These are phyloP conservation scores for Rhizoclosmatium sp. DNA, from an alignment of 192 early-diverging fungal species.

Conservation along the genomic window DNA sequence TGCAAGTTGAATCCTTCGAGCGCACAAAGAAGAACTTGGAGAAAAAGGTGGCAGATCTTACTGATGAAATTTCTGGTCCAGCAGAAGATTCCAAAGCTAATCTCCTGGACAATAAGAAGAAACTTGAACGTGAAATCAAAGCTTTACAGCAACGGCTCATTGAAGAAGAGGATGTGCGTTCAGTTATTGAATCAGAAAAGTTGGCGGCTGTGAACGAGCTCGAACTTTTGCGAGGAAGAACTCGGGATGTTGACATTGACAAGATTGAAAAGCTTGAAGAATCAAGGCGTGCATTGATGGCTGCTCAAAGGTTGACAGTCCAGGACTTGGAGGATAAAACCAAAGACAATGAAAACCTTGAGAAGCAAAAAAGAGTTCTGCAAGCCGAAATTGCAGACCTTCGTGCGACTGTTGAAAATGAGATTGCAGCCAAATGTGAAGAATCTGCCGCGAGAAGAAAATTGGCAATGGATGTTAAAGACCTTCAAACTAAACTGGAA, in stretches of 20 bases:
- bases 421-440: constrained; percentile 70
- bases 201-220: constrained; percentile 53
- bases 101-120: constrained; percentile 66
- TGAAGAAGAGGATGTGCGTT: constrained; percentile 63
- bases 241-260: constrained; percentile 70
- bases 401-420: constrained; percentile 67
- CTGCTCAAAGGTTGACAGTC: constrained; percentile 74
- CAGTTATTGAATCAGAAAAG: constrained; percentile 62
- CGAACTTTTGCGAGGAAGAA: constrained; percentile 62
- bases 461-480: constrained; percentile 66
- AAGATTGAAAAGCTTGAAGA: constrained; percentile 82
- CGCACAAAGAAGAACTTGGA: constrained; percentile 72
- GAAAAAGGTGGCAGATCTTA: constrained; percentile 73
- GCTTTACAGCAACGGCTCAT: constrained; percentile 60
- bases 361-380: constrained; percentile 68
- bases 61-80: constrained; percentile 70
- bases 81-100: constrained; percentile 71
- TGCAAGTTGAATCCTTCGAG: constrained; percentile 63
- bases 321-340: constrained; percentile 85
- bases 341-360: constrained; percentile 71
- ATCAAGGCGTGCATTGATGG: constrained; percentile 79
- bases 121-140: constrained; percentile 69
- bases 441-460: constrained; percentile 64
- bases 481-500: constrained; percentile 66
- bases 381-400: constrained; percentile 71